Evolutionary conservation across 768 basidiomycete genomes (phyloP).

Genomic region (Nevesoporus exiguus): DNA sequence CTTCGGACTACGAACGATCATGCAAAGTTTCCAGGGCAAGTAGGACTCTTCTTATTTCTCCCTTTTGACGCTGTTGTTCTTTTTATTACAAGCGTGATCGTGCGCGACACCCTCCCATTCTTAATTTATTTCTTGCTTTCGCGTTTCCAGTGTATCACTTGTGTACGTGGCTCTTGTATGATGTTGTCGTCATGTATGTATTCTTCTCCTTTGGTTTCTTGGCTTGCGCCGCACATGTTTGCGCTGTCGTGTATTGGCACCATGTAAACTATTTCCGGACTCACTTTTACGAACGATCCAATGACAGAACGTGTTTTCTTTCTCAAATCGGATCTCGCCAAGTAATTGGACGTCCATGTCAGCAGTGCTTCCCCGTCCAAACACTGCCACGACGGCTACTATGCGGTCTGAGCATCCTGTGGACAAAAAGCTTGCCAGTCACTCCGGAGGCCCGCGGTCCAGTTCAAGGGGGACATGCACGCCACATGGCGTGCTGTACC

Average conservation of each 20-base stretch:
- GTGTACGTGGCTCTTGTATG: conserved; percentile 21
- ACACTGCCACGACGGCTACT: too few relatives aligned
- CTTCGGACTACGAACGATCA: conserved; percentile 49
- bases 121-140: conserved; percentile 30
- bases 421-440: too few relatives aligned
- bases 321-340: too few relatives aligned
- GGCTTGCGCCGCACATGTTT: conserved; percentile 11
- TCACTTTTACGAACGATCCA: conserved; percentile 10
- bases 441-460: too few relatives aligned
- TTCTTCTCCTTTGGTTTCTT: conserved; percentile 19
- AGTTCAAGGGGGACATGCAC: too few relatives aligned
- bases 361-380: too few relatives aligned
- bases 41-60: conserved; percentile 16
- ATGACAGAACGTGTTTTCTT: not conserved
- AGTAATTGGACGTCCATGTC: too few relatives aligned
- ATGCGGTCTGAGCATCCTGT: too few relatives aligned
- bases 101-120: conserved; percentile 15
- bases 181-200: conserved; percentile 15
- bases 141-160: conserved; percentile 20
- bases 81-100: conserved; percentile 6
- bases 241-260: conserved; percentile 24
- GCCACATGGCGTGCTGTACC: too few relatives aligned
- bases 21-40: conserved; percentile 42
- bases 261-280: conserved; percentile 22
- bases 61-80: not conserved